A percentile compares a stretch with the other conserved stretches of the same genome.
phyloP scores from a whole-genome alignment of 805 yeast species.

The Metschnikowia orientalis region DNA sequence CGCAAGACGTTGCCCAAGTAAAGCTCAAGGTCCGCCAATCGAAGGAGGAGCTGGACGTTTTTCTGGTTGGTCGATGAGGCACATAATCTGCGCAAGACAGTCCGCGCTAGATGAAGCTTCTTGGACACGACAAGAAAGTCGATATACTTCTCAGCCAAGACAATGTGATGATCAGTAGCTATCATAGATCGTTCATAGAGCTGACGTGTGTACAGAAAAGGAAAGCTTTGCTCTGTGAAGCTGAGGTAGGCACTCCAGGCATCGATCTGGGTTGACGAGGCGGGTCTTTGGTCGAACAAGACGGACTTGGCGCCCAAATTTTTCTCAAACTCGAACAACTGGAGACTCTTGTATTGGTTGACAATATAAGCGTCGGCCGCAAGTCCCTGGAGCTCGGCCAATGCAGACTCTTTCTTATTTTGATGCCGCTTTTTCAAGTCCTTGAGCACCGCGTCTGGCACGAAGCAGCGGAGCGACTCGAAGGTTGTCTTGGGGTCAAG shows the following conservation, averaged over 20 bases:
- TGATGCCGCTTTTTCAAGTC: conserved; percentile 11
- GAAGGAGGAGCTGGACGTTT: conserved; percentile 30
- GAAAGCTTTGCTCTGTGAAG: conserved; percentile 42
- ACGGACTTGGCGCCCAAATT: conserved; percentile 24
- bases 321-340: conserved; percentile 48
- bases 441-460: conserved; percentile 19
- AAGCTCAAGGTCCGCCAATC: conserved; percentile 43
- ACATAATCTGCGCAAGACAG: conserved; percentile 37
- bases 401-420: conserved; percentile 25
- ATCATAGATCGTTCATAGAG: conserved; percentile 48
- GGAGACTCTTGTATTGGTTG: conserved; percentile 50
- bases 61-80: conserved; percentile 19
- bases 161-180: conserved; percentile 40
- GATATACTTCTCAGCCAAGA: conserved; percentile 48
- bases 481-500: conserved; percentile 19
- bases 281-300: conserved; percentile 32
- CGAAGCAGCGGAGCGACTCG: conserved; percentile 15
- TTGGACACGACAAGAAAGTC: conserved; percentile 33
- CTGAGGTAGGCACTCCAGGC: conserved; percentile 58
- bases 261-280: conserved; percentile 45
- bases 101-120: conserved; percentile 35
- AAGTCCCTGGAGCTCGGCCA: conserved; percentile 40
- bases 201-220: conserved; percentile 21
- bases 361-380: conserved; percentile 52
- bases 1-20: conserved; percentile 29